Conservation (phyloP, 2,329 filamentous ascomycete species). For the Orbilia blumenaviensis region DNA sequence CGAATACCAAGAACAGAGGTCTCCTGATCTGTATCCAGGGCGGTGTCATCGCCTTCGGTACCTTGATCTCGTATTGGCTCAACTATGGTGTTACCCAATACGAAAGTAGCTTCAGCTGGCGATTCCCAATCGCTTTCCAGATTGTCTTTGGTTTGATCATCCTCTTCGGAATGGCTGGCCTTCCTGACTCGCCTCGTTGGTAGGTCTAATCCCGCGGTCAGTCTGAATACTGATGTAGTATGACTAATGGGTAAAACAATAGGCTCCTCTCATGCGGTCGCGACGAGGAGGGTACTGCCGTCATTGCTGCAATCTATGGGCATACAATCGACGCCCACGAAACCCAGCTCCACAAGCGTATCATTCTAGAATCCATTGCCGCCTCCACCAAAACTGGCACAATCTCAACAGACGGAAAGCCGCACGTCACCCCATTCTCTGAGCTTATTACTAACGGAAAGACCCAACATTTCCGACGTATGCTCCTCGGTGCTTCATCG, state of each 20-base stretch:
- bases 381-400: slow-evolving; percentile 63
- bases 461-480: slow-evolving; percentile 73
- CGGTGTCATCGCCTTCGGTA: slow-evolving; percentile 64
- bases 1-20: slow-evolving; percentile 67
- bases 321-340: slow-evolving; percentile 66
- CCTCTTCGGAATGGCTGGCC: slow-evolving; percentile 63
- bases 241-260: slow-evolving; percentile 8
- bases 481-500: slow-evolving; percentile 69
- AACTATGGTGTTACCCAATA: slow-evolving; percentile 67
- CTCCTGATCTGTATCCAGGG: slow-evolving; percentile 70
- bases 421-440: slow-evolving; percentile 61
- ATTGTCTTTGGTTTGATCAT: slow-evolving; percentile 70
- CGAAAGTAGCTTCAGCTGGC: slow-evolving; percentile 65
- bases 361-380: slow-evolving; percentile 74
- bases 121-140: slow-evolving; percentile 71
- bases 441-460: slow-evolving; percentile 71
- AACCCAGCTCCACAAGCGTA: slow-evolving; percentile 70
- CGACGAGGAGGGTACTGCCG: slow-evolving; percentile 64
- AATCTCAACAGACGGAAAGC: slow-evolving; percentile 58
- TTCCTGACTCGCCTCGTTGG: slow-evolving; percentile 67
- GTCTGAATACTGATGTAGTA: slow-evolving; percentile 29
- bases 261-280: slow-evolving; percentile 64
- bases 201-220: slow-evolving; percentile 60
- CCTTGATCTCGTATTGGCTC: slow-evolving; percentile 69
- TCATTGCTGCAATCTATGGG: slow-evolving; percentile 66